Evolutionary conservation across 208 protist species (phyloP).

Genomic region (Acanthamoeba lugdunensis): DNA sequence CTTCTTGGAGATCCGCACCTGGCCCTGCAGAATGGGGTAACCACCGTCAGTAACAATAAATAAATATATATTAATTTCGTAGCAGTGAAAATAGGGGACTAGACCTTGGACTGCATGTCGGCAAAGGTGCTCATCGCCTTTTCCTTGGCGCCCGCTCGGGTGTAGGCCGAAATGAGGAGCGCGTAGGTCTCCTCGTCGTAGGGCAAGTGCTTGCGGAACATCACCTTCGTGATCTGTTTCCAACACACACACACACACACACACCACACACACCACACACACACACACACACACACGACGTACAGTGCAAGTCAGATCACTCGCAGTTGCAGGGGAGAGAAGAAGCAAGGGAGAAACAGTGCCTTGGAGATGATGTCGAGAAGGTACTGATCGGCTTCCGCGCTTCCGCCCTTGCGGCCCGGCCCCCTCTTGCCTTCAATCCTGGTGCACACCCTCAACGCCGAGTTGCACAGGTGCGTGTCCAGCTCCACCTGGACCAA

Average conservation of each 20-base stretch:
- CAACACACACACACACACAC: not conserved
- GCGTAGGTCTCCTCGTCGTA: conserved; percentile 60
- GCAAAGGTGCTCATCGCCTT: conserved; percentile 17
- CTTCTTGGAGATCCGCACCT: not conserved
- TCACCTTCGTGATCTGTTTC: conserved; percentile 25
- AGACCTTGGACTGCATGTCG: conserved; percentile 12
- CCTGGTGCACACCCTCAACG: conserved; percentile 52
- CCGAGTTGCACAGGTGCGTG: conserved; percentile 70
- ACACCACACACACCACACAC: not conserved
- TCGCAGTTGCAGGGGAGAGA: too few species aligned
- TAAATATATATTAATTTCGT: not conserved
- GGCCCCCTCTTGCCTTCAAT: not conserved
- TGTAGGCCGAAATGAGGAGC: conserved; percentile 45
- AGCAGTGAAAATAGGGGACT: not conserved
- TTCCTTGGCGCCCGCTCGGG: not conserved
- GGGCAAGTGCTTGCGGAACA: conserved; percentile 12
- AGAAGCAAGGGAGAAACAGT: not conserved
- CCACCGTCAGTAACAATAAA: not conserved
- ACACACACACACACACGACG: not conserved
- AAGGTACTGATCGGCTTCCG: not conserved
- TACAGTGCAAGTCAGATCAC: not conserved
- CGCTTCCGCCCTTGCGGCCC: not conserved
- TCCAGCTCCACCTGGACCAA: conserved; percentile 13
- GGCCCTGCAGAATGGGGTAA: not conserved
- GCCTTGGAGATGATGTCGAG: conserved; percentile 37